These are phyloP conservation scores for Trifolium dubium DNA, from an alignment of 306 rosid species.

Conservation along the genomic window DNA sequence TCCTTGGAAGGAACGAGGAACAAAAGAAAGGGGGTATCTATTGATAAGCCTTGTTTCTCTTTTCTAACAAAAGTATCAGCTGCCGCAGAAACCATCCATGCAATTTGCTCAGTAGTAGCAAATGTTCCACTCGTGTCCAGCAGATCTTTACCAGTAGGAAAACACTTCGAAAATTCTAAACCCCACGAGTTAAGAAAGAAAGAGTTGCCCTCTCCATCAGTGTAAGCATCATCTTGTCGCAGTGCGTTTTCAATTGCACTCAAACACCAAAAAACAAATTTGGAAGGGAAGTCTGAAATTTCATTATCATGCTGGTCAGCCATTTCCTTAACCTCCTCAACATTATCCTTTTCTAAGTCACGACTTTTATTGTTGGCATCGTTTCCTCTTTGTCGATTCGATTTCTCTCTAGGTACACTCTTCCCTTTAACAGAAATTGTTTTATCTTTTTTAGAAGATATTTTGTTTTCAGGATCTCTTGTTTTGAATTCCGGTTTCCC, in stretches of 20 bases:
- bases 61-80: slow-evolving; percentile 82
- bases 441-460: slow-evolving; percentile 39
- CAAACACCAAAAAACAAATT: slow-evolving; percentile 80
- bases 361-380: slow-evolving; percentile 20
- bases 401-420: slow-evolving; percentile 37
- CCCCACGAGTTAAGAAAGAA: slow-evolving; percentile 79
- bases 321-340: slow-evolving; percentile 39
- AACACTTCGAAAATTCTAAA: slow-evolving; percentile 76
- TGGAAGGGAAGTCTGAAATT: slow-evolving; percentile 64
- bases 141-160: slow-evolving; percentile 74
- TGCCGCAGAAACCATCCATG: slow-evolving; percentile 82
- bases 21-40: slow-evolving; percentile 75
- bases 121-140: slow-evolving; percentile 70
- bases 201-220: slow-evolving; percentile 63
- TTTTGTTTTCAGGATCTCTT: slow-evolving; percentile 41
- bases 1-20: slow-evolving; percentile 83
- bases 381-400: slow-evolving; percentile 20
- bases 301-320: slow-evolving; percentile 39
- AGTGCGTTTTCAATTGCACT: slow-evolving; percentile 74
- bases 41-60: slow-evolving; percentile 75
- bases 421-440: slow-evolving; percentile 47
- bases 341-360: slow-evolving; percentile 25
- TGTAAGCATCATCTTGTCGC: slow-evolving; percentile 55
- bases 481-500: slow-evolving; percentile 56
- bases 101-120: slow-evolving; percentile 74